Percentiles rank a stretch among this genome's conserved stretches.
Evolutionary conservation across 257 asterid species (phyloP).

Genomic region (Solanum boliviense): DNA sequence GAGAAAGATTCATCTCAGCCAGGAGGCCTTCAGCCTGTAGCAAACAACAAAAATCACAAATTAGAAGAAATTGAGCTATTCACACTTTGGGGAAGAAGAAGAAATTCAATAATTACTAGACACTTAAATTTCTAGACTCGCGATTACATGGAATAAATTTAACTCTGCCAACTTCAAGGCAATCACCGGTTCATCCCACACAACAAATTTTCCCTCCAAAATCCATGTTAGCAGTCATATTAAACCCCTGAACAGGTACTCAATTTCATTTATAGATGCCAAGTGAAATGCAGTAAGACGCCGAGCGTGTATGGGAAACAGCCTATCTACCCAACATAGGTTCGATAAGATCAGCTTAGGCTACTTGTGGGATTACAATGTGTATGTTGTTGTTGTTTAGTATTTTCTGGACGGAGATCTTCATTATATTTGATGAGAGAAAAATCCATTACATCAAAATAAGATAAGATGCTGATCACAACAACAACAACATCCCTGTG

Average conservation of each 20-base stretch:
- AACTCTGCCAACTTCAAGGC: not conserved
- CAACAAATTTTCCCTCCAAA: not conserved
- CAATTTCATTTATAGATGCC: not conserved
- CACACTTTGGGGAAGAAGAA: not conserved
- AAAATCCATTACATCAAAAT: not conserved
- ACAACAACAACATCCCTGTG: not conserved
- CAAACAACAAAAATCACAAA: not conserved
- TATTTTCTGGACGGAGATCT: not conserved
- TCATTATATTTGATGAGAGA: not conserved
- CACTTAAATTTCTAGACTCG: not conserved
- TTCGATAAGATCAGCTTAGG: not conserved
- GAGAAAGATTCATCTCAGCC: constrained; percentile 44
- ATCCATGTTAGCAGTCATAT: not conserved
- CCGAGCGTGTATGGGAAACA: not conserved
- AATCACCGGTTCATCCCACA: not conserved
- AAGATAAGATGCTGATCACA: not conserved
- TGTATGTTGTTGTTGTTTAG: not conserved
- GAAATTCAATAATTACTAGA: not conserved
- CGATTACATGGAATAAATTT: not conserved
- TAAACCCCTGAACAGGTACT: not conserved
- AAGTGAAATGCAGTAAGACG: not conserved
- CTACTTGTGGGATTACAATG: not conserved
- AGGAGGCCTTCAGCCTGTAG: constrained; percentile 65
- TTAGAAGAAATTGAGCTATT: not conserved
- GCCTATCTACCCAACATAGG: not conserved